Conservation (phyloP, 2,329 filamentous ascomycete genomes). For the Akanthomyces dipterigenus region DNA sequence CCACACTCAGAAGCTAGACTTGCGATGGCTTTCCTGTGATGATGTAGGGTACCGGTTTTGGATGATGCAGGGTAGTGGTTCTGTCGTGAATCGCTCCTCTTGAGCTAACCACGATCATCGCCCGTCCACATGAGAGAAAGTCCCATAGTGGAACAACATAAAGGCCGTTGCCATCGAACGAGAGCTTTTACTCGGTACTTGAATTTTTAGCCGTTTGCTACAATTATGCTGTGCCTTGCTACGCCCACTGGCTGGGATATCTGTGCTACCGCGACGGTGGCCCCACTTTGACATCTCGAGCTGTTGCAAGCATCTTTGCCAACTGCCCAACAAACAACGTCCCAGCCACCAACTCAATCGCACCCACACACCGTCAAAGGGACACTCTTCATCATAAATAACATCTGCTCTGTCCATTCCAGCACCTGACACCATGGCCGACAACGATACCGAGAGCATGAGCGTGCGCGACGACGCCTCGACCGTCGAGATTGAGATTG, state of each 20-base stretch:
- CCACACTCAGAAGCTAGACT: no score
- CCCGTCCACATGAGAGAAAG: no score
- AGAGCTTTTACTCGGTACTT: no score
- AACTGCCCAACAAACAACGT: neutral
- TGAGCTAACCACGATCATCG: no score
- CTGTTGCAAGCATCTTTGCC: neutral
- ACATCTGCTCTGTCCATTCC: neutral
- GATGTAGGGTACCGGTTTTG: neutral
- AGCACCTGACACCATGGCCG: constrained; percentile 21
- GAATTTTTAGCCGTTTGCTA: neutral
- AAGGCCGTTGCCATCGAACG: no score
- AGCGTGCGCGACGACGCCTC: constrained; percentile 15
- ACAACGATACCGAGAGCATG: constrained; percentile 15
- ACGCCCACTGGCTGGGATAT: neutral
- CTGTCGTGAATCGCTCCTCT: no score
- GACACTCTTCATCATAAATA: neutral
- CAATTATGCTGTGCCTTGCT: neutral
- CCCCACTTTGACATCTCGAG: neutral
- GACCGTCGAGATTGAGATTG: constrained; percentile 14
- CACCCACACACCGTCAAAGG: neutral
- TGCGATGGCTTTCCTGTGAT: neutral
- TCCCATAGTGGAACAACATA: no score
- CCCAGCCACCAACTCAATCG: neutral
- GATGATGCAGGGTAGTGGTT: no score
- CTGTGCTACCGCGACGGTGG: neutral